Base-by-base conservation (phyloP, 805 yeast genomes). In the Starmerella riodocensis region DNA sequence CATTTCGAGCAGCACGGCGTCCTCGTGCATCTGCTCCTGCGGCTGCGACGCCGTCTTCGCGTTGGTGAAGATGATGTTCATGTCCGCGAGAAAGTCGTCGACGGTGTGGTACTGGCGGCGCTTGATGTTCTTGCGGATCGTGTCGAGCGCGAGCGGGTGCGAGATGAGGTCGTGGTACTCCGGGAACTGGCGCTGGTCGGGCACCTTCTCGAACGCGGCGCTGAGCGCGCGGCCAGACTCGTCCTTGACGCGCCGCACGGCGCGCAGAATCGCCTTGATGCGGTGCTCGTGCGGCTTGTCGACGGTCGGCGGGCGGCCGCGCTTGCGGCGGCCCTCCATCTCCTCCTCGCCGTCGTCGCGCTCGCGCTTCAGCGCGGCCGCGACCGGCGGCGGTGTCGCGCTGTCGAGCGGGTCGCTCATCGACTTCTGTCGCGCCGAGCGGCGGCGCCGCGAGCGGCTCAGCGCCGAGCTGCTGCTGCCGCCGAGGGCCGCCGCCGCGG, bases 221-320 rank as follows among this genome's bases (percentile, higher is more conserved):
- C 48, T 70, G 31, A 81, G 60, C 26, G 70, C 63, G 19, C 68
- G 62, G 33, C 66, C 67, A 11, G 67, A 67, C 32, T 64, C 64
- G 50, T 70, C 75, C 32, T 73, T 70, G 43, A 79, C 76, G 54
- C 81, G 81, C 53, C 85, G 81, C 54, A 91, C 65, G 35, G 73
- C 76, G 56, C 93, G 74, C 66, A 91, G 62, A 28, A 91, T 76
- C 49, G 83, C 76, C 58, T 88, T 86, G 60, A 88, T 85, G 47
- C 96, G 69, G 54, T 84, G 84, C 60, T 91, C 96, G 58, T 79
- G 86, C 5, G 94, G 93, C 55, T 76, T 78, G 57, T 82, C 94
- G 36, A 84, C 83, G 41, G 83, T 78, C 2, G 94, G 94, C 4
- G 95, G 94, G 51, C 94, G 70, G 16, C 94, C 94, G 53, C 93